Percentiles rank a stretch among this genome's conserved stretches.
These are phyloP conservation scores for Aspergillus puulaauensis DNA, from an alignment of 2,329 filamentous ascomycete species.

Conservation along the genomic window DNA sequence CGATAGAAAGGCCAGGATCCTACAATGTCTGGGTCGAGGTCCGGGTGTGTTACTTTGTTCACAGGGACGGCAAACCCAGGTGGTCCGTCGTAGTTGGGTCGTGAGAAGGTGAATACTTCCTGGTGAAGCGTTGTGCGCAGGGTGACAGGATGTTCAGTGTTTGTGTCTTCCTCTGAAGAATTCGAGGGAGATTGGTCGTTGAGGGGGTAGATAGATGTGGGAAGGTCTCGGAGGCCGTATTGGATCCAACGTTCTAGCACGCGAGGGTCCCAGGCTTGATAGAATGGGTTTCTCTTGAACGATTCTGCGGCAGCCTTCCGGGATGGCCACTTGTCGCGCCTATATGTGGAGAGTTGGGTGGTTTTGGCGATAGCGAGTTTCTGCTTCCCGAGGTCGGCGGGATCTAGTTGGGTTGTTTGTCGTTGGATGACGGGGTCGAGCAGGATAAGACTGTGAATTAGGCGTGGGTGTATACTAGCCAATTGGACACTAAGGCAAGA, in stretches of 20 bases:
- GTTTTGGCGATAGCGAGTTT: conserved; percentile 34
- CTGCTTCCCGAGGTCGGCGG: conserved; percentile 21
- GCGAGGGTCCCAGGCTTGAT: conserved; percentile 76
- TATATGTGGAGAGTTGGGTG: conserved; percentile 61
- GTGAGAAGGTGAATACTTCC: conserved; percentile 63
- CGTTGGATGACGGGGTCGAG: conserved; percentile 78
- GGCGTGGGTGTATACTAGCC: conserved; percentile 74
- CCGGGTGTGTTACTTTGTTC: conserved; percentile 46
- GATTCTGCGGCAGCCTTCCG: conserved; percentile 64
- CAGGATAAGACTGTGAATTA: conserved; percentile 72
- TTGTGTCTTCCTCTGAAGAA: conserved; percentile 4
- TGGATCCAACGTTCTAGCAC: conserved; percentile 73
- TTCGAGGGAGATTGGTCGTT: conserved; percentile 14
- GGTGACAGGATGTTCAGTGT: conserved; percentile 57
- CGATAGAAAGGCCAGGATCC: conserved; percentile 45
- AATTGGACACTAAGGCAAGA: conserved; percentile 54
- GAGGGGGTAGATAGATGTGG: conserved; percentile 53
- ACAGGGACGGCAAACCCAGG: conserved; percentile 32
- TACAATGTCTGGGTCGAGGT: conserved; percentile 38
- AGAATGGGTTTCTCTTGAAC: conserved; percentile 72
- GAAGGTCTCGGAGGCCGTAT: conserved; percentile 72
- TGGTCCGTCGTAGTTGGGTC: conserved; percentile 61
- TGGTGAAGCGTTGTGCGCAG: conserved; percentile 80
- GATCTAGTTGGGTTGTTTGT: conserved; percentile 42
- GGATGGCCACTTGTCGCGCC: conserved; percentile 81